Conservation (phyloP, 441 rosid species). For the Dalechampia spathulata region DNA sequence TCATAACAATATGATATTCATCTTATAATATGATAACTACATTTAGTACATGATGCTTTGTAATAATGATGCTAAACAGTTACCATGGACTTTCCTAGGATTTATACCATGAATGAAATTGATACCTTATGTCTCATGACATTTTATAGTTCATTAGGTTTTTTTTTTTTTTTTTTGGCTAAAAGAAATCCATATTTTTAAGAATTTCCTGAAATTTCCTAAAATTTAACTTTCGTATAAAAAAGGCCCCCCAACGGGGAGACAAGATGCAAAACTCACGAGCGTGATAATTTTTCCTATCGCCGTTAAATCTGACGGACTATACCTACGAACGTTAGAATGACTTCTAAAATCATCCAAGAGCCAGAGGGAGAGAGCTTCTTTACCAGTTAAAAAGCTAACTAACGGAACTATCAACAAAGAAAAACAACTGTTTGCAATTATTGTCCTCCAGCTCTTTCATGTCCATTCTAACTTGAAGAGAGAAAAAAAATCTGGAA, state of each 20-base stretch:
- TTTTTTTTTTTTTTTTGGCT: too few species aligned
- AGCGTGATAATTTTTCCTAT: constrained; percentile 11
- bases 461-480: background rate
- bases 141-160: too few species aligned
- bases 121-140: too few species aligned
- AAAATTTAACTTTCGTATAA: too few species aligned
- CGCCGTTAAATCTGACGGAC: constrained; percentile 22
- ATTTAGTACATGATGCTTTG: too few species aligned
- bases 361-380: too few species aligned
- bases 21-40: too few species aligned
- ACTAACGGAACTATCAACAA: constrained; percentile 7
- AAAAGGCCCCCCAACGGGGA: constrained; percentile 23
- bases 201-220: too few species aligned
- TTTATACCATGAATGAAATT: too few species aligned
- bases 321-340: background rate
- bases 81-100: too few species aligned
- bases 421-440: constrained; percentile 1
- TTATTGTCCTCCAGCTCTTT: constrained; percentile 15
- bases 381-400: constrained; percentile 8
- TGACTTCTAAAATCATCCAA: background rate
- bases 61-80: too few species aligned
- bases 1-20: too few species aligned
- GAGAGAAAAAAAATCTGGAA: background rate
- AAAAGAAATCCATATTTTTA: background rate
- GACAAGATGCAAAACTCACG: constrained; percentile 21